phyloP scores from a whole-genome alignment of 2,329 filamentous ascomycete genomes.

The Cordyceps cateniannulata region DNA sequence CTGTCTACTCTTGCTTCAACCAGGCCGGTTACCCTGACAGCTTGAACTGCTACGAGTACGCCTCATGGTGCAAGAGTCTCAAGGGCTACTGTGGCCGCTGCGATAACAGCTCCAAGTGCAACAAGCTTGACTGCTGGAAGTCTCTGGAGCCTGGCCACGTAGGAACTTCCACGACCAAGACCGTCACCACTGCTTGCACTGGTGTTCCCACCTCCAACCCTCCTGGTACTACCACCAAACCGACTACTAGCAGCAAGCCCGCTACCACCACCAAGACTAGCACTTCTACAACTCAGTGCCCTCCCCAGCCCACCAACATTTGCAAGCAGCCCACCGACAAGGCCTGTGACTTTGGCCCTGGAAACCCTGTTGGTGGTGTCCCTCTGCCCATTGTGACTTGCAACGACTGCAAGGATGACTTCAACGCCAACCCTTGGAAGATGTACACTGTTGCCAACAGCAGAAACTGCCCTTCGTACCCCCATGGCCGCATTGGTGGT shows the following conservation, averaged over 20 bases:
- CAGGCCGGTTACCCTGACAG: slow-evolving; percentile 43
- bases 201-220: slow-evolving; percentile 23
- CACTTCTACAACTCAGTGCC: slow-evolving; percentile 27
- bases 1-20: slow-evolving; percentile 45
- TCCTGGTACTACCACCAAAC: slow-evolving; percentile 19
- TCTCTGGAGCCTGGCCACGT: slow-evolving; percentile 34
- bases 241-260: slow-evolving; percentile 25
- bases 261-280: slow-evolving; percentile 21
- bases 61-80: slow-evolving; percentile 42
- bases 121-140: slow-evolving; percentile 37
- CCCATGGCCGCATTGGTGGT: slow-evolving; percentile 26
- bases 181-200: slow-evolving; percentile 25
- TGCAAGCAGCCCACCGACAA: slow-evolving; percentile 49
- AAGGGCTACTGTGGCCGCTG: slow-evolving; percentile 38
- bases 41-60: slow-evolving; percentile 45
- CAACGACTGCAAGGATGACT: slow-evolving; percentile 43
- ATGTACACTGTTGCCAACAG: slow-evolving; percentile 41
- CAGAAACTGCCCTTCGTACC: slow-evolving; percentile 38
- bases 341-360: slow-evolving; percentile 60
- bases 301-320: slow-evolving; percentile 43
- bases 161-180: slow-evolving; percentile 28
- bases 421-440: slow-evolving; percentile 41
- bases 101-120: slow-evolving; percentile 27
- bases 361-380: slow-evolving; percentile 49
- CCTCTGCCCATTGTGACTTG: slow-evolving; percentile 46